Base-by-base conservation (phyloP, 1,139 yeast genomes). In the Suhomyces yuchorum region DNA sequence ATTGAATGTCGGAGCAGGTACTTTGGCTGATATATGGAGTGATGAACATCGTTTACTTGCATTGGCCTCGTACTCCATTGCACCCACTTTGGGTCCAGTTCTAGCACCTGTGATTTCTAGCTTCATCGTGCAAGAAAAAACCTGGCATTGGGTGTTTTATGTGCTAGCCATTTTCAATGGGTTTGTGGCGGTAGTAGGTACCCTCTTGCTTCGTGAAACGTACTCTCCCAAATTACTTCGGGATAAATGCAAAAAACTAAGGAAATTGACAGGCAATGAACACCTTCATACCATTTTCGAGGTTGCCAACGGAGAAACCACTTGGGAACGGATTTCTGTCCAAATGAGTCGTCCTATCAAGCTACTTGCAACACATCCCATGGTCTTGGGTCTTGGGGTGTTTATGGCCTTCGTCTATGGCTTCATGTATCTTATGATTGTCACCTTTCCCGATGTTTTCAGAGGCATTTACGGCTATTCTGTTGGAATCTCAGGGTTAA, bases 1-100 rank as follows among this genome's bases (percentile, higher is more conserved):
- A 1, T 65, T 84, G 41, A 80, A 82, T 45, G 84, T 83, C n/a
- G 87, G 87, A n/a, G 87, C 87, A 1, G 90, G 89, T 28, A 77
- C 82, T 4, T 61, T 84, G 42, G 85, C 86, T n/a, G 90, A 84
- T 58, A 62, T 82, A 48, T 84, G 77, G 66, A 69, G 70, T 42
- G 82, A 81, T 52, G 58, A 65, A 30, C 72, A 78, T 39, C 69
- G 89, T 42, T 81, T 79, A 42, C 58, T 70, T 28, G 87, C 88
- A 2, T 69, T 84, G 72, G 83, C 85, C 0, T 63, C 80, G n/a
- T 84, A 79, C 61, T 73, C 82, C 1, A 58, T 82, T 24, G 84
- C 85, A 22, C 87, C 89, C 1, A 65, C 80, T 1, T 51, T 70
- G 22, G 75, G 75, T 0, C 75, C 75, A 1, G 70, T 68, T 3